Percentiles rank a stretch among this genome's conserved stretches.
These are phyloP conservation scores for Abortiporus biennis DNA, from an alignment of 1,284 basidiomycete genomes.

Conservation along the genomic window DNA sequence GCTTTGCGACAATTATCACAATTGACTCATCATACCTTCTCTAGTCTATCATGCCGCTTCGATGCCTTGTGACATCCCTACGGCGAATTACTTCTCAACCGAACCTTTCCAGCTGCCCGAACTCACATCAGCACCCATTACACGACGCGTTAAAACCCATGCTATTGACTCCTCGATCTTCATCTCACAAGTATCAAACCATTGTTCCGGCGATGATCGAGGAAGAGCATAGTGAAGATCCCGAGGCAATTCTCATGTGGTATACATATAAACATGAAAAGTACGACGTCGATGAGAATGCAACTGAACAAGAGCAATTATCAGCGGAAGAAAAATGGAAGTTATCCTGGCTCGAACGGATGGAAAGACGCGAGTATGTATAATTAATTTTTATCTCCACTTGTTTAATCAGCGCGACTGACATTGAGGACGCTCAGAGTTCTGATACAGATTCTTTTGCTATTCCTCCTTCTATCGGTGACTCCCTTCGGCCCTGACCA, in stretches of 20 bases:
- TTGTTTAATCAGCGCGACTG: too few species aligned
- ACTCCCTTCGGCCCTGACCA: too few species aligned
- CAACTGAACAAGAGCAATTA: slow-evolving; percentile 21
- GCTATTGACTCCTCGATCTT: slow-evolving; percentile 49
- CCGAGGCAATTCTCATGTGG: slow-evolving; percentile 72
- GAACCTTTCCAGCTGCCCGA: slow-evolving; percentile 18
- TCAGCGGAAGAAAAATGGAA: slow-evolving; percentile 44
- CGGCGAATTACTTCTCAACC: slow-evolving; percentile 19
- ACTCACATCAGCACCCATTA: slow-evolving; percentile 40
- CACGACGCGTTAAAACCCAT: slow-evolving; percentile 51
- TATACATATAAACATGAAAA: slow-evolving; percentile 57
- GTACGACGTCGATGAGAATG: slow-evolving; percentile 22
- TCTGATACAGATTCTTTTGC: slow-evolving; percentile 66
- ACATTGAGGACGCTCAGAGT: too few species aligned
- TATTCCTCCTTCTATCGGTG: slow-evolving; percentile 56
- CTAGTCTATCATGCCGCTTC: slow-evolving; percentile 68
- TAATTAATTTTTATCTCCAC: too few species aligned
- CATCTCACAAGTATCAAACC: slow-evolving; percentile 55
- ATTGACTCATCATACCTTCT: neutral
- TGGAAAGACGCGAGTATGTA: slow-evolving; percentile 70
- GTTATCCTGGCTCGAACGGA: slow-evolving; percentile 47
- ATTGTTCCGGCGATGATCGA: slow-evolving; percentile 53
- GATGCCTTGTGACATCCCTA: slow-evolving; percentile 48
- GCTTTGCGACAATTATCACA: slow-evolving; percentile 1
- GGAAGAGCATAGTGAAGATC: slow-evolving; percentile 50